Base-by-base conservation (phyloP, 2,329 filamentous ascomycete genomes). In the Colletotrichum sansevieriae region DNA sequence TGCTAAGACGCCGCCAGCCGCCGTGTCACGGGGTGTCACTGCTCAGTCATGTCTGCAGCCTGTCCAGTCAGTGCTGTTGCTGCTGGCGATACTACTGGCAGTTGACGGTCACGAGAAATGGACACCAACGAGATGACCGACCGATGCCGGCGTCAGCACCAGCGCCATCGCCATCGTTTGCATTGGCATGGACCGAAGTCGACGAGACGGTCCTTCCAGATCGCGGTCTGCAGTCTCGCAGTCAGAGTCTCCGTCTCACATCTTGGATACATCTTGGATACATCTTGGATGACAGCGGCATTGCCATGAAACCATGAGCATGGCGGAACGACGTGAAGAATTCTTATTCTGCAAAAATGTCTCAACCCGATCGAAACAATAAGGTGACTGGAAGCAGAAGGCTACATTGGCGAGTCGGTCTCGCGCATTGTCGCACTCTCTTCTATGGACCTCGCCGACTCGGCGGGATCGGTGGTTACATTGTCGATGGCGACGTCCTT, bases 251-350 rank as follows among this genome's bases (percentile, higher is more conserved):
- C 46, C 41, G 22, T 57, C 37, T 44, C 49, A 54, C 29, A 37
- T 35, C 20, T 18, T 60, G 9, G 13, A 18, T 60, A 18, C 29
- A 37, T 35, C 20, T 18, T 60, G 9, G 13, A 18, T 60, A 18
- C 29, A 37, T 35, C 20, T 18, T 60, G 9, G 13, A 18, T 60
- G 29, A 44, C 52, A 25, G 52, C 44, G 57, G 57, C 57, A 60
- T 60, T 49, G n/a, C 39, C 57, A 60, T 12, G 11, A 39, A 47
- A 41, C 37, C 15, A 54, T 8, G 9, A 9, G 9, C 20, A 12
- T 55, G 57, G 63, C 41, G 41, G 63, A 43, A 11, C 63, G 59
- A 43, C 37, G 64, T 64, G 52, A 64, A 64, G 65, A 54, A 58
- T 49, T 52, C 46, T 49, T 57, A 43, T 25, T 43, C 52, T 22